Conservation (phyloP, 2,329 filamentous ascomycete genomes). For the Aureobasidium mangrovei region DNA sequence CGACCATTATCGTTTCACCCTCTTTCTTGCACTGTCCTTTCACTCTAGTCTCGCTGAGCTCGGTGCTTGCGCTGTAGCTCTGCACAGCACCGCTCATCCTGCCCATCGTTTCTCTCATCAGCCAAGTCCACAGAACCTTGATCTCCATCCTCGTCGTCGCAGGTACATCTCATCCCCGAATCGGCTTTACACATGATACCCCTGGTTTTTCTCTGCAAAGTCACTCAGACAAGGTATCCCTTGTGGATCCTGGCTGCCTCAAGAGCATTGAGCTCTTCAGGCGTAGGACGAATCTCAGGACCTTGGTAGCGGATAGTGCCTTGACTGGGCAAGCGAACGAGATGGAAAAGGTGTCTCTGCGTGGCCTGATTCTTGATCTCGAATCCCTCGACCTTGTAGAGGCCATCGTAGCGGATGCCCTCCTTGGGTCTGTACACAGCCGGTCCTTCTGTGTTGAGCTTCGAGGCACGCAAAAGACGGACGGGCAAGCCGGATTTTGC, state of each 20-base stretch:
- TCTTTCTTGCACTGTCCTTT: no score
- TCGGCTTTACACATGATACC: no score
- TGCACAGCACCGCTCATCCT: no score
- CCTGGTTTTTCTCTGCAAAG: no score
- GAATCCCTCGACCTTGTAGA: conserved; percentile 41
- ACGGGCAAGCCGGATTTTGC: conserved; percentile 32
- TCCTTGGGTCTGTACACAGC: conserved; percentile 34
- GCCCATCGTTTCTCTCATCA: no score
- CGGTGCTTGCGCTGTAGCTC: no score
- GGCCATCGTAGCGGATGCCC: conserved; percentile 50
- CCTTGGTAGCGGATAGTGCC: conserved; percentile 39
- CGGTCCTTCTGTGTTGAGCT: conserved; percentile 28
- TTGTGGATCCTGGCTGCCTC: conserved; percentile 3
- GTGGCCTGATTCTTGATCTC: conserved; percentile 32
- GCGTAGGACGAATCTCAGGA: conserved; percentile 35
- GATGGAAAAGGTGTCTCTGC: conserved; percentile 40
- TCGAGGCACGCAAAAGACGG: conserved; percentile 43
- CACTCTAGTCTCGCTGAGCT: no score
- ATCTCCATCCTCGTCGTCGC: no score
- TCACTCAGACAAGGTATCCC: conserved; percentile 10
- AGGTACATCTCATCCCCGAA: no score
- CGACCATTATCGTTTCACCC: no score
- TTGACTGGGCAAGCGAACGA: conserved; percentile 38
- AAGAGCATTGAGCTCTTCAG: conserved; percentile 14
- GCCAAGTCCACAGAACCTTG: no score